A percentile compares a stretch with the other conserved stretches of the same genome.
Evolutionary conservation across 352 stramenopile species (phyloP).

Genomic region (Phytophthora sansomeana): DNA sequence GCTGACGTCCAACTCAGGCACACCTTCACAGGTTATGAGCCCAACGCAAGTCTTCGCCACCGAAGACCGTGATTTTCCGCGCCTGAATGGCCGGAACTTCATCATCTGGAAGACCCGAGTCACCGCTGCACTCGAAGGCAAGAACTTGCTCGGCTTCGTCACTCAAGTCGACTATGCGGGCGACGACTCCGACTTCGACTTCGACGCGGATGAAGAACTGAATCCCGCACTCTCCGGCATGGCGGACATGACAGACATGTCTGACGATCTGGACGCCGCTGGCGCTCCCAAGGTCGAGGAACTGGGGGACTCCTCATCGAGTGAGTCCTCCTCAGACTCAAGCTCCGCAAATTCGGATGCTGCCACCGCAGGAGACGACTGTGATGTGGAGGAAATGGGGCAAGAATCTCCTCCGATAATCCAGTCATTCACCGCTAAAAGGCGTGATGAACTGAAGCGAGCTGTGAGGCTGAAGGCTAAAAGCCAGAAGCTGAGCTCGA

Average conservation of each 20-base stretch:
- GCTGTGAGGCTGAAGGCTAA: too few species aligned
- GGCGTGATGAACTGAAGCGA: conserved; percentile 8
- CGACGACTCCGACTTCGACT: too few species aligned
- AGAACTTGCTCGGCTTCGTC: too few species aligned
- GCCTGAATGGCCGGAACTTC: not conserved
- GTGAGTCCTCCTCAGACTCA: not conserved
- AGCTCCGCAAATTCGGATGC: not conserved
- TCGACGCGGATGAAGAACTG: too few species aligned
- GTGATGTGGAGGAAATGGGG: conserved; percentile 6
- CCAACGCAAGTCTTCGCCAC: not conserved
- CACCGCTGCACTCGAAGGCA: too few species aligned
- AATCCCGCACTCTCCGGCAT: too few species aligned
- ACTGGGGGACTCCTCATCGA: not conserved
- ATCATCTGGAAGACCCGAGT: conserved; percentile 17
- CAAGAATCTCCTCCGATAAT: not conserved
- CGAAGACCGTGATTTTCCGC: not conserved
- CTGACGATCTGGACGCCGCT: too few species aligned
- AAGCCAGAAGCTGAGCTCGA: too few species aligned
- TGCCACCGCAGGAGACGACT: not conserved
- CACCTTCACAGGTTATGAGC: conserved; percentile 5
- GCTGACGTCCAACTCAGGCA: too few species aligned
- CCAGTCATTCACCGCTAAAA: conserved; percentile 9
- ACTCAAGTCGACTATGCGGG: too few species aligned
- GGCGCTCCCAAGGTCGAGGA: too few species aligned
- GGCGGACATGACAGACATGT: too few species aligned